These are phyloP conservation scores for Rubia tinctorum DNA, from an alignment of 305 asterid species.

Conservation along the genomic window DNA sequence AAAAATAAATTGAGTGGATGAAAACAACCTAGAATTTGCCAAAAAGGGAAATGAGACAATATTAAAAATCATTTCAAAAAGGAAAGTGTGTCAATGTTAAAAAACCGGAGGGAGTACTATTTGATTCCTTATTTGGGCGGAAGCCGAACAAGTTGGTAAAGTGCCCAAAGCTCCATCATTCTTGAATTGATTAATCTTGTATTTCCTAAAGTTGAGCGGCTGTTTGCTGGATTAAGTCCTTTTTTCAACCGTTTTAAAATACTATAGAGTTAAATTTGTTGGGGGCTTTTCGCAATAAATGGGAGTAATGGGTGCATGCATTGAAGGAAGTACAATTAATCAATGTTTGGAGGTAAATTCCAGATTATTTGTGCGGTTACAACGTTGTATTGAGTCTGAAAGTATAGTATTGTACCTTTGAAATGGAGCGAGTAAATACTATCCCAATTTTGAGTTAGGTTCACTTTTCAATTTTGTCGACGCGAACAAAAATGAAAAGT, in stretches of 20 bases:
- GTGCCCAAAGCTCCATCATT: slow-evolving; percentile 3
- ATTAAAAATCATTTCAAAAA: too few species aligned
- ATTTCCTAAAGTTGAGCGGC: neutral
- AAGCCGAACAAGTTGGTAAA: slow-evolving; percentile 38
- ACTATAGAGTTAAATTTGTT: neutral
- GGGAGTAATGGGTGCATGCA: neutral
- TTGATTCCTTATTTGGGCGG: slow-evolving; percentile 13
- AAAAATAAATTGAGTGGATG: too few species aligned
- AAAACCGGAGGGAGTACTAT: neutral
- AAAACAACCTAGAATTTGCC: too few species aligned
- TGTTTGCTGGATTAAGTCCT: neutral
- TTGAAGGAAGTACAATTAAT: neutral
- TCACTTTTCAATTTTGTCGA: too few species aligned
- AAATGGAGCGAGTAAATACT: neutral
- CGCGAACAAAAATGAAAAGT: too few species aligned
- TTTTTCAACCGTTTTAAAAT: neutral
- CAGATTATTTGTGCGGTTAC: neutral
- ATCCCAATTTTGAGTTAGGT: too few species aligned
- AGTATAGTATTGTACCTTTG: neutral
- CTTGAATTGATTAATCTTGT: slow-evolving; percentile 4
- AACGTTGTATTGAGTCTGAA: neutral
- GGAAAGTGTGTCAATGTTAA: too few species aligned
- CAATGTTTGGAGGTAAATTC: neutral
- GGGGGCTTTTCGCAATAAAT: neutral
- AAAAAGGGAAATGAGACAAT: too few species aligned